phyloP scores from a whole-genome alignment of 208 protist species.

The Borovskyia barvae region DNA sequence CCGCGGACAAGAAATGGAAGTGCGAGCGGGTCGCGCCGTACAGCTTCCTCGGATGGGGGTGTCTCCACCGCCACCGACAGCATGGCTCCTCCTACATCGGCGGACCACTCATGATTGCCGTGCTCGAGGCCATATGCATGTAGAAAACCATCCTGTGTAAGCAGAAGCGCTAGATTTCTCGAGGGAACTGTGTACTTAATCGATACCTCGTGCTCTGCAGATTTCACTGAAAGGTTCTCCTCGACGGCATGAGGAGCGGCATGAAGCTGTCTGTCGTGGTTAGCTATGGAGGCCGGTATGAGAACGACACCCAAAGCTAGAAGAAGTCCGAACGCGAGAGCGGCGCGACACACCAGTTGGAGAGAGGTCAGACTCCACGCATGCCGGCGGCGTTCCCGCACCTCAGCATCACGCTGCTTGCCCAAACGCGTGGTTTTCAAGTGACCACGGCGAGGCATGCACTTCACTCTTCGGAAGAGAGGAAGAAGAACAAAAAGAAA shows the following conservation, averaged over 20 bases:
- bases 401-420: no score
- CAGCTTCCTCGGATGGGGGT: conserved; percentile 18
- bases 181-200: conserved; percentile 36
- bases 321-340: no score
- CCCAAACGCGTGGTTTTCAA: no score
- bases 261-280: no score
- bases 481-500: neutral
- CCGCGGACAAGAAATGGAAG: conserved; percentile 65
- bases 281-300: no score
- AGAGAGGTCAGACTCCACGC: no score
- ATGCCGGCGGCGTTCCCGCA: no score
- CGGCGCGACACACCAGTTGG: no score
- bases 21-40: conserved; percentile 47
- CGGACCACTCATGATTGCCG: conserved; percentile 32
- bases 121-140: conserved; percentile 39
- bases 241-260: no score
- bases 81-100: conserved; percentile 32
- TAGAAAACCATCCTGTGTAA: conserved; percentile 43
- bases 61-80: conserved; percentile 21
- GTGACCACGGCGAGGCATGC: no score
- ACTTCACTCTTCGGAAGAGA: neutral
- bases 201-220: conserved; percentile 27
- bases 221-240: no score
- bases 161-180: conserved; percentile 39
- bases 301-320: no score